These are phyloP conservation scores for Pyrenochaeta sp. DNA, from an alignment of 2,329 filamentous ascomycete species.

Conservation along the genomic window DNA sequence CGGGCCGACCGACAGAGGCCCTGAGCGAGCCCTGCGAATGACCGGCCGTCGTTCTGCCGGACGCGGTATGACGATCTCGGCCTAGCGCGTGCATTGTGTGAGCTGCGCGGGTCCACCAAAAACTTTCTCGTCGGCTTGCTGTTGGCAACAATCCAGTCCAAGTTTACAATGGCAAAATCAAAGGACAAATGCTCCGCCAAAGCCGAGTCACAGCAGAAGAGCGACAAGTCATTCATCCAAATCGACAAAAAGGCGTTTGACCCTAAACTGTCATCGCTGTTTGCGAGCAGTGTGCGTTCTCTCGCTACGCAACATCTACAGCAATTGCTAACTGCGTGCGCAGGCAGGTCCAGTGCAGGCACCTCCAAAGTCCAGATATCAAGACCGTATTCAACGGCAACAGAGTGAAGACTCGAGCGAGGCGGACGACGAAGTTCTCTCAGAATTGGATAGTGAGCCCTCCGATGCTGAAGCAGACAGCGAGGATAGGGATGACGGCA, in stretches of 20 bases:
- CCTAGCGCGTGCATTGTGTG: constrained; percentile 8
- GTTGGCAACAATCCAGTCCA: constrained; percentile 12
- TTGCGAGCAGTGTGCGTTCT: constrained; percentile 52
- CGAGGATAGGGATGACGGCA: constrained; percentile 39
- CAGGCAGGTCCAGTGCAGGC: constrained; percentile 49
- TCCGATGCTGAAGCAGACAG: constrained; percentile 26
- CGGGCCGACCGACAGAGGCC: constrained; percentile 21
- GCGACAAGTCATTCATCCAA: constrained; percentile 29
- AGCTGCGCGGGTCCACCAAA: constrained; percentile 35
- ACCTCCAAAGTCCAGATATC: constrained; percentile 53
- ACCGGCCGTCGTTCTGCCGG: constrained; percentile 11
- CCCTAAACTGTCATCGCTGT: constrained; percentile 57
- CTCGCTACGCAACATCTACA: constrained; percentile 5
- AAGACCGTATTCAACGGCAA: constrained; percentile 31
- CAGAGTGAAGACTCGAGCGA: constrained; percentile 47
- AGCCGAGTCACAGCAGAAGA: constrained; percentile 17
- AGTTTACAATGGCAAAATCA: constrained; percentile 45
- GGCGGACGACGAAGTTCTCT: constrained; percentile 61
- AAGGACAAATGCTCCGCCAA: constrained; percentile 34
- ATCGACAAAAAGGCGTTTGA: constrained; percentile 51
- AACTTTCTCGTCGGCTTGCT: constrained; percentile 37
- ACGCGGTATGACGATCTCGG: neutral
- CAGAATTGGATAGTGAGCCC: constrained; percentile 41
- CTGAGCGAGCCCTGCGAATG: constrained; percentile 26
- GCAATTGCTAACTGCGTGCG: constrained; percentile 19